Conservation (phyloP, 1,284 basidiomycete genomes). For the Boletus semigastroideus region DNA sequence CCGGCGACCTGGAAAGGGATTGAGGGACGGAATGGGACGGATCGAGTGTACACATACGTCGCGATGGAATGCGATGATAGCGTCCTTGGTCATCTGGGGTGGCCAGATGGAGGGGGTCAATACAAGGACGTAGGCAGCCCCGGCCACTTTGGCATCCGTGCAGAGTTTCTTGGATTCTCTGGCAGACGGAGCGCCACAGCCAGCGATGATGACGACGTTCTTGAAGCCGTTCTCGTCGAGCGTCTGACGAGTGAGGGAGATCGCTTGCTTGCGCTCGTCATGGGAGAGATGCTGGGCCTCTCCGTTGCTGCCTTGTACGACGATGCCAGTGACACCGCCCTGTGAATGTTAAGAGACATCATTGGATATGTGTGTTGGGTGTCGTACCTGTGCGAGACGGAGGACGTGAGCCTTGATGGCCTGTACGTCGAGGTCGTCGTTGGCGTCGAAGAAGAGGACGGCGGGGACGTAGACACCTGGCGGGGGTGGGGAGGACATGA, state of each 20-base stretch:
- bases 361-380: not conserved
- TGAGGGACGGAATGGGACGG: constrained; percentile 1
- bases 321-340: constrained; percentile 72
- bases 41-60: constrained; percentile 40
- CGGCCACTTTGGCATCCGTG: constrained; percentile 75
- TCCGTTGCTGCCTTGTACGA: constrained; percentile 77
- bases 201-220: constrained; percentile 75
- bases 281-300: constrained; percentile 78
- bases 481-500: constrained; percentile 46
- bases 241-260: constrained; percentile 67
- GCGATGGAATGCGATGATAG: constrained; percentile 63
- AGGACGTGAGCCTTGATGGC: constrained; percentile 63
- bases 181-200: constrained; percentile 82
- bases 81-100: constrained; percentile 58
- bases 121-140: constrained; percentile 78
- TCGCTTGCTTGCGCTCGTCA: constrained; percentile 64
- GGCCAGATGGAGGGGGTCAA: constrained; percentile 71
- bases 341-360: constrained; percentile 23
- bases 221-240: constrained; percentile 73
- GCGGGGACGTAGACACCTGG: constrained; percentile 73
- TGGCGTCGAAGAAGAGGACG: constrained; percentile 64
- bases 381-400: constrained; percentile 59
- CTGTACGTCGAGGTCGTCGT: constrained; percentile 64
- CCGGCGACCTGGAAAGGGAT: constrained; percentile 69
- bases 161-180: constrained; percentile 82